These are phyloP conservation scores for Hypoxylon sp. DNA, from an alignment of 2,329 filamentous ascomycete species.

Conservation along the genomic window DNA sequence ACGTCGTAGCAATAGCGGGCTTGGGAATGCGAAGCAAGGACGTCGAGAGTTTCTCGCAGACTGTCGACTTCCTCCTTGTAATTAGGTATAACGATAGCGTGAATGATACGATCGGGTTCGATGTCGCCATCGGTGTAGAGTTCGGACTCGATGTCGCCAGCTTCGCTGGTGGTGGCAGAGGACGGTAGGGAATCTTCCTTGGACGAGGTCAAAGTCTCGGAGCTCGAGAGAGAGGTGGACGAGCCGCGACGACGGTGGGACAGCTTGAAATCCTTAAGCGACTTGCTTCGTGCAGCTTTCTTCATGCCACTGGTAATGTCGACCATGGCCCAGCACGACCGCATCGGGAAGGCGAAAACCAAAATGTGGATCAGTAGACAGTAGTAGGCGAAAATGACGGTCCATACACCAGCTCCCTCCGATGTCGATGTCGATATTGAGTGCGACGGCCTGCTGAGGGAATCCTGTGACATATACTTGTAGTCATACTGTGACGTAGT, in stretches of 20 bases:
- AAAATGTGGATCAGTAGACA: slow-evolving; percentile 73
- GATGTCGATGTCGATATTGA: slow-evolving; percentile 50
- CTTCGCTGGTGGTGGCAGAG: slow-evolving; percentile 63
- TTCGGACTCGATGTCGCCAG: slow-evolving; percentile 63
- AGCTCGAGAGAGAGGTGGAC: slow-evolving; percentile 66
- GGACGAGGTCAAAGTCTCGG: slow-evolving; percentile 64
- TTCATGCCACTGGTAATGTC: slow-evolving; percentile 65
- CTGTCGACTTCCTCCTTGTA: slow-evolving; percentile 80
- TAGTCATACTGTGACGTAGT: slow-evolving; percentile 58
- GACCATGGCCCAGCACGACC: slow-evolving; percentile 71
- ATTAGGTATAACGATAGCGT: slow-evolving; percentile 77
- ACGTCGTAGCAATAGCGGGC: slow-evolving; percentile 76
- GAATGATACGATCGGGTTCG: slow-evolving; percentile 63
- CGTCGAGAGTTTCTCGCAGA: slow-evolving; percentile 74
- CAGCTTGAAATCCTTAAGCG: slow-evolving; percentile 61
- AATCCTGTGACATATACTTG: slow-evolving; percentile 57
- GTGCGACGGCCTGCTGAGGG: slow-evolving; percentile 51
- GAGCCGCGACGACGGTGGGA: slow-evolving; percentile 63
- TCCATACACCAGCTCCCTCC: slow-evolving; percentile 62
- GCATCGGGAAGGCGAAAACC: slow-evolving; percentile 71
- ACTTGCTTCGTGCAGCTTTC: slow-evolving; percentile 58
- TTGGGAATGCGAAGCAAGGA: slow-evolving; percentile 74
- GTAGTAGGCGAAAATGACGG: slow-evolving; percentile 71
- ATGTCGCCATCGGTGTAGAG: slow-evolving; percentile 59
- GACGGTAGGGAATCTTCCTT: slow-evolving; percentile 53